These are phyloP conservation scores for Agastache rugosa DNA, from an alignment of 257 asterid genomes.

Conservation along the genomic window DNA sequence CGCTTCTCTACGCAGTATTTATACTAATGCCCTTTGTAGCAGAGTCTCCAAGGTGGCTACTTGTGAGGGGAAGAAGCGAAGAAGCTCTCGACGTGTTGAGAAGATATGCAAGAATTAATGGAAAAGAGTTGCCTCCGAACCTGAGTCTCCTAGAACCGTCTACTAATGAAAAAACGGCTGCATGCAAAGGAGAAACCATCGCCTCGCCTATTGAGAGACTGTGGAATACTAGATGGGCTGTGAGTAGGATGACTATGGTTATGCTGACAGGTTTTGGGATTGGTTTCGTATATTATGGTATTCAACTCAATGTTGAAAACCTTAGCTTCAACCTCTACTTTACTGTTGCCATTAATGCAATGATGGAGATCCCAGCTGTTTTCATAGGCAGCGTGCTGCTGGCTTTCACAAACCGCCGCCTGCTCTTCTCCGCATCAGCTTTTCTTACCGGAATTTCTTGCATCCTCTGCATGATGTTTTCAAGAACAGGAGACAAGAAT, in stretches of 20 bases:
- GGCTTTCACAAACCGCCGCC: conserved; percentile 48
- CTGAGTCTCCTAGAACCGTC: conserved; percentile 45
- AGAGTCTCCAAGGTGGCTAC: conserved; percentile 73
- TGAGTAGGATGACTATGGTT: conserved; percentile 52
- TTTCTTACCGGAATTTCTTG: conserved; percentile 47
- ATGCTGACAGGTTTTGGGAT: conserved; percentile 63
- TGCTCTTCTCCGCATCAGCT: conserved; percentile 51
- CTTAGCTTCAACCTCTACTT: conserved; percentile 60
- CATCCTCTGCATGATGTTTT: conserved; percentile 48
- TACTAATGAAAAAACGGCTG: conserved; percentile 2
- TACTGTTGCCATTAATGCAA: conserved; percentile 57
- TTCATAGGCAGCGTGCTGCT: conserved; percentile 56
- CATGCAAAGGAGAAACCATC: conserved; percentile 12
- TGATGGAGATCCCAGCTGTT: conserved; percentile 73
- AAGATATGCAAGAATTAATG: conserved; percentile 59
- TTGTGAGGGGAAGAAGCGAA: conserved; percentile 56
- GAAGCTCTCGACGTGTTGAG: conserved; percentile 60
- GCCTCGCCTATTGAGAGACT: conserved; percentile 41
- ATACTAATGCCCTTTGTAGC: conserved; percentile 57
- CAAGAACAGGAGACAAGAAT: conserved; percentile 23
- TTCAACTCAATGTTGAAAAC: conserved; percentile 67
- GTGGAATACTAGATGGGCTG: conserved; percentile 60
- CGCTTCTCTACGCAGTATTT: conserved; percentile 51
- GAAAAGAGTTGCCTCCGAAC: conserved; percentile 51
- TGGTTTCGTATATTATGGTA: conserved; percentile 60